phyloP scores from a whole-genome alignment of 1,284 basidiomycete species.

The Cutaneotrichosporon curvatum region DNA sequence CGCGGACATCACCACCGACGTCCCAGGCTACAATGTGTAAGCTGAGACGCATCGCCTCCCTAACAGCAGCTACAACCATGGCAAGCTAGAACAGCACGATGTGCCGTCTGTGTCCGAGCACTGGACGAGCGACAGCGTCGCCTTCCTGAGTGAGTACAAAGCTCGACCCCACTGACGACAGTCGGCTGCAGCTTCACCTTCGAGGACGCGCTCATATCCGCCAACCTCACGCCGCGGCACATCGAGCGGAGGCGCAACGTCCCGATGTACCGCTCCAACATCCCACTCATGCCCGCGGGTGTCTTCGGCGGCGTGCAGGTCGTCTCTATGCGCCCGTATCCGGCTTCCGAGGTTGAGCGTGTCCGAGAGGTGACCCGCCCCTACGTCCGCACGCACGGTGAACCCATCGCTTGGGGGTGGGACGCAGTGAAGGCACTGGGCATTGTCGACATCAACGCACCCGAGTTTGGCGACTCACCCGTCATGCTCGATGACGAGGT shows the following conservation, averaged over 20 bases:
- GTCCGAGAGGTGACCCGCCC: slow-evolving; percentile 26
- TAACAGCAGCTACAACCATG: slow-evolving; percentile 15
- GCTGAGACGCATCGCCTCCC: neutral
- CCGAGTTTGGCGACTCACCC: slow-evolving; percentile 31
- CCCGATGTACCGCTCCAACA: slow-evolving; percentile 31
- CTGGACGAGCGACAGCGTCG: slow-evolving; percentile 33
- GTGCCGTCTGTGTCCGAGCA: slow-evolving; percentile 14
- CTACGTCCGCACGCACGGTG: slow-evolving; percentile 31
- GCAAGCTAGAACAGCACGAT: slow-evolving; percentile 15
- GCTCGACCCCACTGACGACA: neutral
- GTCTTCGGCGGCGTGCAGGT: slow-evolving; percentile 32
- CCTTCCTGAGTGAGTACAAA: slow-evolving; percentile 23
- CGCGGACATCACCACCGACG: slow-evolving; percentile 32
- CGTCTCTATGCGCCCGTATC: slow-evolving; percentile 40
- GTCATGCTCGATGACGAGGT: slow-evolving; percentile 29
- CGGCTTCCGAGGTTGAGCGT: slow-evolving; percentile 11
- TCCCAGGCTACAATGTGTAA: slow-evolving; percentile 30
- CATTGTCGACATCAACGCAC: slow-evolving; percentile 22
- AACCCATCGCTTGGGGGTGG: slow-evolving; percentile 33
- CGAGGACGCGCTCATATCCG: slow-evolving; percentile 24
- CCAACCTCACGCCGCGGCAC: slow-evolving; percentile 23
- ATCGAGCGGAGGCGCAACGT: slow-evolving; percentile 24
- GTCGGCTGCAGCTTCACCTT: slow-evolving; percentile 39
- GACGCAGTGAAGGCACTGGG: slow-evolving; percentile 27
- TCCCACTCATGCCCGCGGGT: slow-evolving; percentile 19